Percentiles rank a stretch among this genome's conserved stretches.
Conservation (phyloP, 164 flowering plant genomes). For the Aristolochia californica region DNA sequence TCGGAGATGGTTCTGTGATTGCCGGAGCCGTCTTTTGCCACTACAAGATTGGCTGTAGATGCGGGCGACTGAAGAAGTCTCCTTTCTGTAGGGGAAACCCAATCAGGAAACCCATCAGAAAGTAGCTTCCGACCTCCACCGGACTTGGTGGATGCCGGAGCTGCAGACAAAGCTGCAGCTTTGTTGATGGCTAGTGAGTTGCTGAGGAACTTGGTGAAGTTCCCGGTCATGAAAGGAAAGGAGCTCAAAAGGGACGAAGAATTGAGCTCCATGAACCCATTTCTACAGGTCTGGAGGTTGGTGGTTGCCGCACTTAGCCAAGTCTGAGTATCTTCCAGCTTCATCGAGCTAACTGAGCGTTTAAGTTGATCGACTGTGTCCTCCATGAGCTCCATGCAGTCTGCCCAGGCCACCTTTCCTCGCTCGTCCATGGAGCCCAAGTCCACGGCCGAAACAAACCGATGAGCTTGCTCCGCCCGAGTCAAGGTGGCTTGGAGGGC, state of each 20-base stretch:
- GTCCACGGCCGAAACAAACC: slow-evolving; percentile 29
- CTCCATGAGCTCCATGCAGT: slow-evolving; percentile 49
- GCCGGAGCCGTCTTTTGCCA: slow-evolving; percentile 60
- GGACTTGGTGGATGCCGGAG: background rate
- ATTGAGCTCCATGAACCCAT: slow-evolving; percentile 41
- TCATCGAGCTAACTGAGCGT: slow-evolving; percentile 17
- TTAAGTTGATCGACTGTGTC: slow-evolving; percentile 31
- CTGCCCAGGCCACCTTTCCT: slow-evolving; percentile 40
- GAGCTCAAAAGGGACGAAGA: slow-evolving; percentile 17
- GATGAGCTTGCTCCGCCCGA: slow-evolving; percentile 32
- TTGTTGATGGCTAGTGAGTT: slow-evolving; percentile 45
- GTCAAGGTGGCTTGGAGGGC: slow-evolving; percentile 24
- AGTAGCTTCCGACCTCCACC: slow-evolving; percentile 21
- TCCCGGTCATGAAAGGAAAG: slow-evolving; percentile 15
- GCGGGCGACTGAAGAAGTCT: slow-evolving; percentile 27
- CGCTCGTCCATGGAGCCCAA: slow-evolving; percentile 18
- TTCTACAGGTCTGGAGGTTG: slow-evolving; percentile 45
- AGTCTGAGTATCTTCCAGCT: slow-evolving; percentile 28
- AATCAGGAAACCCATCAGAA: slow-evolving; percentile 24
- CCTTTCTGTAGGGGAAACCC: slow-evolving; percentile 39
- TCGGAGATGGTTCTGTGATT: slow-evolving; percentile 41
- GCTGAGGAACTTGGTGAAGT: slow-evolving; percentile 44
- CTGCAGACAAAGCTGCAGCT: slow-evolving; percentile 8
- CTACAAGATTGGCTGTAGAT: slow-evolving; percentile 35
- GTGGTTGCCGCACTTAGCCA: slow-evolving; percentile 52